Base-by-base conservation (phyloP, 2,329 filamentous ascomycete genomes). In the Xylaria sp. region DNA sequence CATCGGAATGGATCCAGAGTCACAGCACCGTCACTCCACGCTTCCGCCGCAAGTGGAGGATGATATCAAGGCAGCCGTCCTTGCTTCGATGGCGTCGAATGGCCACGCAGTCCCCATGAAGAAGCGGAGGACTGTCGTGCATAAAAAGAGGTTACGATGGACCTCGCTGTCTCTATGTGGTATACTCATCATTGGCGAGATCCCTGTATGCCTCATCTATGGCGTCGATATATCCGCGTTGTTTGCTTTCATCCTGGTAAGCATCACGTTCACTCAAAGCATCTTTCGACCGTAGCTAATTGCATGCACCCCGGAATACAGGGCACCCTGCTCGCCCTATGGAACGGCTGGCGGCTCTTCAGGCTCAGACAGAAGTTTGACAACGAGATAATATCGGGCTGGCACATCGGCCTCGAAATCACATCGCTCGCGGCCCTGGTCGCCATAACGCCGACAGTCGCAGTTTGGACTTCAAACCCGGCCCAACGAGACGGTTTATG, bases 291-390 rank as follows among this genome's bases (percentile, higher is more conserved):
- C 36, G 20, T 12, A 20, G 48, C 61, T 71, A 49, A 71, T 51
- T n/a, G 10, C 1, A 52, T 58, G 41, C 28, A 1, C 3, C 18
- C n/a, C 15, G 48, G 48, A 20, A 48, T 28, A 48, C 48, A 72
- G 70, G 64, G 55, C 52, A 28, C 61, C 9, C 46, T 70, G 23
- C 62, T 72, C n/a, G 63, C 59, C 51, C 13, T 68, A 13, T 72
- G 70, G 70, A 62, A 72, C 23, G 57, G 59, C 39, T 70, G 62
- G 46, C 65, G 68, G n/a, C 70, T 72, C 20, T 57, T 70, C 55
- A 64, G 65, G 20, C 33, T 68, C 8, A 52, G 68, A 28, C 62
- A 64, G 43, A 68, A 66, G 39, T 62, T 62, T 8, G 56, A 62
- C 36, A 51, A 46, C 28, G 68, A 70, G 25, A 33, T 49, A 13